Base-by-base conservation (phyloP, 1,284 basidiomycete species). In the Peniophora sp. region DNA sequence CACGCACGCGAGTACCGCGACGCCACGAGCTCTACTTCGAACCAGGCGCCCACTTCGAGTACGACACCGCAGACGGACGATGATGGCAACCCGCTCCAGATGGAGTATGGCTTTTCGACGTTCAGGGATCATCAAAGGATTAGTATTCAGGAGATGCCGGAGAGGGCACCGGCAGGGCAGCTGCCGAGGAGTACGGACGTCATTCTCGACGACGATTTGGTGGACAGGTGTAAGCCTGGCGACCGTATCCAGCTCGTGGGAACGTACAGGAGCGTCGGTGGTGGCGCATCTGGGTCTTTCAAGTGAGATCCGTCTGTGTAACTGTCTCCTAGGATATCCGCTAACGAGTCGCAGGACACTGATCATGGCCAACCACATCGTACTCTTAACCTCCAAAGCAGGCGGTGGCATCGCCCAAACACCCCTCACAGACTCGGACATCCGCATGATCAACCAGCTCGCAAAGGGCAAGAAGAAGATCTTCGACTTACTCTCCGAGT, bases 91-190 rank as follows among this genome's bases (percentile, higher is more conserved):
- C 73, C 83, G 5, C 74, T 99, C 46, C 81, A 94, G 62, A 97
- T 89, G 62, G 97, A 99, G 71, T 99, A 86, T 64, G 97, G 97
- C 11, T 76, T 88, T 55, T 93, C 90, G 62, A 83, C 88, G 3
- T 99, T 97, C 75, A 80, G 92, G 52, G 97, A 99, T 69, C 92
- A 98, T 69, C 97, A 99, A 70, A 85, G 92, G 57, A 92, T 99
- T 63, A 93, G 87, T 63, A 97, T 99, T 55, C 97, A 99, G 69
- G 97, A 99, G 66, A 99, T 99, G 96, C 97, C 97, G 1, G 97
- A 99, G 69, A 83, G 96, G 14, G 95, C 97, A 8, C 97, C 97
- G 17, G 88, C 97, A 18, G 97, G 97, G 24, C 96, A 99, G 68
- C 75, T 99, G 43, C 97, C 97, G 41, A 79, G 97, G 39, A 94